Evolutionary conservation across 108 stramenopile species (phyloP).

Genomic region (Nitzschia sp.): DNA sequence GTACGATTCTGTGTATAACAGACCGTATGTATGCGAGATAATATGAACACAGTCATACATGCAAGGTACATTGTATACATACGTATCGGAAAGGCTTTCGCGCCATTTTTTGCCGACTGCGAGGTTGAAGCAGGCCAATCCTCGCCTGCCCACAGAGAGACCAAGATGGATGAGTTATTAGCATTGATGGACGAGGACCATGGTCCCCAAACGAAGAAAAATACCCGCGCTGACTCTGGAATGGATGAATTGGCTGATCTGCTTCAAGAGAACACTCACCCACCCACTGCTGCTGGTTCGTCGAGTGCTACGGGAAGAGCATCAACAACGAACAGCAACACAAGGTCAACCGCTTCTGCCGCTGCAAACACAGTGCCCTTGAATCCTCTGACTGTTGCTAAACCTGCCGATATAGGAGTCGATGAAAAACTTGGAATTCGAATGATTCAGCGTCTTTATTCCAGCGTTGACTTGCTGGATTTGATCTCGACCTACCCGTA

Average conservation of each 20-base stretch:
- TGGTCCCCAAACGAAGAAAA: background rate
- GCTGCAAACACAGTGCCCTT: background rate
- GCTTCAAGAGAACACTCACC: background rate
- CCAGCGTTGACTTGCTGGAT: constrained; percentile 47
- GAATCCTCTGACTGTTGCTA: background rate
- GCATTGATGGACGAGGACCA: constrained; percentile 42
- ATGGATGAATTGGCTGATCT: constrained; percentile 17
- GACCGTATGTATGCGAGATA: too few relatives aligned
- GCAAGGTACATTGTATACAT: too few relatives aligned
- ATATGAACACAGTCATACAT: too few relatives aligned
- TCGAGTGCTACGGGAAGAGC: background rate
- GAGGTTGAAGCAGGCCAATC: too few relatives aligned
- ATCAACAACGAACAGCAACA: background rate
- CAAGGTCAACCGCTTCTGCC: background rate
- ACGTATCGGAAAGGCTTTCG: too few relatives aligned
- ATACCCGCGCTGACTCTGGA: constrained; percentile 4
- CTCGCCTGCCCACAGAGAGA: too few relatives aligned
- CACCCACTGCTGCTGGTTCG: background rate
- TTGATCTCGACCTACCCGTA: constrained; percentile 32
- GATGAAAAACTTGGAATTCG: constrained; percentile 50
- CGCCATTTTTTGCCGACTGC: too few relatives aligned
- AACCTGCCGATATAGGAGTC: constrained; percentile 7
- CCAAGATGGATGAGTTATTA: constrained; percentile 47
- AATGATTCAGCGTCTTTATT: constrained; percentile 44
- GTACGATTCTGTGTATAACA: too few relatives aligned